These are phyloP conservation scores for Nitzschia putrida DNA, from an alignment of 108 stramenopile genomes.

Conservation along the genomic window DNA sequence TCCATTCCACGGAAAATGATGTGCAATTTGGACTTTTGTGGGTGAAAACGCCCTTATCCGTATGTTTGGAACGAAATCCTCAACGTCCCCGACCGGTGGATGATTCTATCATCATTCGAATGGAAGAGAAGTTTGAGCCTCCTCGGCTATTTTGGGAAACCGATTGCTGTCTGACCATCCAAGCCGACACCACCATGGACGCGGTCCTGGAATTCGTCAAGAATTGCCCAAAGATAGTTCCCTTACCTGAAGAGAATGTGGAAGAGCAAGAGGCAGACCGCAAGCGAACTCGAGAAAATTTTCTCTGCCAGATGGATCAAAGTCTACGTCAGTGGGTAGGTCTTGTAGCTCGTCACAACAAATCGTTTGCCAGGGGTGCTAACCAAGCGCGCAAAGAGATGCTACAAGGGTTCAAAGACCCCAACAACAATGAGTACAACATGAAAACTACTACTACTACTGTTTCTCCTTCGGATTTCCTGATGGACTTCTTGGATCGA, in stretches of 20 bases:
- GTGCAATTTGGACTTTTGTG: conserved; percentile 59
- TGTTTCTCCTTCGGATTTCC: too few species aligned
- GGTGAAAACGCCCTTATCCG: conserved; percentile 50
- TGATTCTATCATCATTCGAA: conserved; percentile 50
- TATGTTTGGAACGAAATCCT: conserved; percentile 64
- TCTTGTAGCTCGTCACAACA: conserved; percentile 46
- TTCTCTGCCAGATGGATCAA: conserved; percentile 50
- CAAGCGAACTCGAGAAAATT: conserved; percentile 40
- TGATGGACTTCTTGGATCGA: too few species aligned
- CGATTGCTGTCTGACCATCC: conserved; percentile 5
- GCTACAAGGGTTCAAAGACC: background rate
- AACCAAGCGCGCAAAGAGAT: conserved; percentile 56
- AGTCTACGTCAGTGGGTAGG: conserved; percentile 59
- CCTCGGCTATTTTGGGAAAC: conserved; percentile 51
- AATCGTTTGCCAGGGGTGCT: conserved; percentile 44
- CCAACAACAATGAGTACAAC: too few species aligned
- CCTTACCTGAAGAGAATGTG: conserved; percentile 20
- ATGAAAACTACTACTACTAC: too few species aligned
- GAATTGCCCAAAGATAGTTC: conserved; percentile 10
- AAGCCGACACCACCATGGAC: too few species aligned
- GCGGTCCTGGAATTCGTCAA: too few species aligned
- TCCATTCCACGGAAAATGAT: background rate
- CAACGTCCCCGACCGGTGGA: conserved; percentile 51
- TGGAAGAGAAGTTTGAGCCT: conserved; percentile 55
- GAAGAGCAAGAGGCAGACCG: conserved; percentile 48